These are phyloP conservation scores for Lunularia cruciata DNA, from an alignment of 225 moss, liverwort and hornwort genomes.

Conservation along the genomic window DNA sequence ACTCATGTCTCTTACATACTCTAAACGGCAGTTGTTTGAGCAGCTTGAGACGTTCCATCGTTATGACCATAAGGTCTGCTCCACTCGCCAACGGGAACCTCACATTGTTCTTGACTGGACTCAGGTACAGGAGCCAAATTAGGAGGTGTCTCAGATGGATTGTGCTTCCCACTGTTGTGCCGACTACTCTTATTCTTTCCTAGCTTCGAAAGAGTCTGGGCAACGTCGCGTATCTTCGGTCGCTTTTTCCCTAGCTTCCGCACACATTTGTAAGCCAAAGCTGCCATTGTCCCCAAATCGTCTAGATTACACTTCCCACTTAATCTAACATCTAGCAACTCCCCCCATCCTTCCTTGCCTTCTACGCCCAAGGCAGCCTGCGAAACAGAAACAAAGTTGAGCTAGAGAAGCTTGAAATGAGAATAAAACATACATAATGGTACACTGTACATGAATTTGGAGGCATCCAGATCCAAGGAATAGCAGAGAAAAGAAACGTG, in stretches of 20 bases:
- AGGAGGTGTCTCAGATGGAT: conserved; percentile 12
- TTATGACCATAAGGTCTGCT: conserved; percentile 42
- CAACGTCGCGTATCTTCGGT: conserved; percentile 54
- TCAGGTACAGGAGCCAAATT: conserved; percentile 31
- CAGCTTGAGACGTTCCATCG: conserved; percentile 1
- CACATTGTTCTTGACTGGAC: conserved; percentile 15
- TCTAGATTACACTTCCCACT: conserved; percentile 67
- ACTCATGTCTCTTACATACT: not conserved
- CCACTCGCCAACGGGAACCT: conserved; percentile 38
- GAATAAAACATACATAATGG: no score
- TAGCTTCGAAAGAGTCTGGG: conserved; percentile 49
- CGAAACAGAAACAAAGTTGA: conserved; percentile 3
- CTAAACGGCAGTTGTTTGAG: not conserved
- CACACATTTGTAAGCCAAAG: conserved; percentile 87
- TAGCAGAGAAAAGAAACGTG: no score
- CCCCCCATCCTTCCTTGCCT: conserved; percentile 90
- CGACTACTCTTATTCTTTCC: conserved; percentile 38
- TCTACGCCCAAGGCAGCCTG: conserved; percentile 95
- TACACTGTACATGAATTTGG: no score
- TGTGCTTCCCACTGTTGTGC: conserved; percentile 32
- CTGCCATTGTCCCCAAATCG: conserved; percentile 92
- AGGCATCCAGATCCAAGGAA: no score
- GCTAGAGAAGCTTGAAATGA: no score
- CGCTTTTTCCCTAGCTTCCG: conserved; percentile 46
- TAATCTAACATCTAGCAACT: conserved; percentile 84